These are phyloP conservation scores for Schizosaccharomyces lindneri DNA, from an alignment of 805 yeast species.

Conservation along the genomic window DNA sequence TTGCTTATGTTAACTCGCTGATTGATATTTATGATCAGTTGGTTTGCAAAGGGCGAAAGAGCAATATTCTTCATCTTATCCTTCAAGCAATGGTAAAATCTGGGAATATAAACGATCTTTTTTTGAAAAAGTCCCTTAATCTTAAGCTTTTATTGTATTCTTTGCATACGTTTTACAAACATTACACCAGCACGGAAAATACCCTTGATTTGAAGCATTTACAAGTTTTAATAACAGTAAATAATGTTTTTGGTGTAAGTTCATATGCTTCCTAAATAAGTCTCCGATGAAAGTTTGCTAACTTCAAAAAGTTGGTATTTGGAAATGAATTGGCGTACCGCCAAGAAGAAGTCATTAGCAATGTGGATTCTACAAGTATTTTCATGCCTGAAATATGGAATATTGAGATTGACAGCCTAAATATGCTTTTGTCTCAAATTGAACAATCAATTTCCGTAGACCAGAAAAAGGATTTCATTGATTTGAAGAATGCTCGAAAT, in stretches of 20 bases:
- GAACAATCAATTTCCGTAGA: neutral
- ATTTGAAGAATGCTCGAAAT: neutral
- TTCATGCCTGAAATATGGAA: neutral
- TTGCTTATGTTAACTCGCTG: neutral
- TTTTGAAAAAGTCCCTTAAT: neutral
- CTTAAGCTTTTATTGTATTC: neutral
- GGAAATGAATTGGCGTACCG: constrained; percentile 19
- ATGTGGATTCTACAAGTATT: constrained; percentile 4
- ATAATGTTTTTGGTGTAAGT: neutral
- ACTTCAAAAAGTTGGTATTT: constrained; percentile 38
- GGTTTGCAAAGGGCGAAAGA: neutral
- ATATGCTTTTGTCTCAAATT: neutral
- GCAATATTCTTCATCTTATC: neutral
- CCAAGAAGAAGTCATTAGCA: constrained; percentile 4
- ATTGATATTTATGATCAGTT: neutral
- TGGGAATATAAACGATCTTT: neutral
- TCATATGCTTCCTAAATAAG: neutral
- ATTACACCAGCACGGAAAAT: no score
- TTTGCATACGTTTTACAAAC: neutral
- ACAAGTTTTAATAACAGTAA: neutral
- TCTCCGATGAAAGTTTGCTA: constrained; percentile 9
- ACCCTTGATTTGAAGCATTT: neutral
- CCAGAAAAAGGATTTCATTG: neutral
- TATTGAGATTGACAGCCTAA: neutral
- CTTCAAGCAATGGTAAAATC: neutral